Evolutionary conservation across 2,329 filamentous ascomycete species (phyloP).

Genomic region (Monosporascus cannonballus): DNA sequence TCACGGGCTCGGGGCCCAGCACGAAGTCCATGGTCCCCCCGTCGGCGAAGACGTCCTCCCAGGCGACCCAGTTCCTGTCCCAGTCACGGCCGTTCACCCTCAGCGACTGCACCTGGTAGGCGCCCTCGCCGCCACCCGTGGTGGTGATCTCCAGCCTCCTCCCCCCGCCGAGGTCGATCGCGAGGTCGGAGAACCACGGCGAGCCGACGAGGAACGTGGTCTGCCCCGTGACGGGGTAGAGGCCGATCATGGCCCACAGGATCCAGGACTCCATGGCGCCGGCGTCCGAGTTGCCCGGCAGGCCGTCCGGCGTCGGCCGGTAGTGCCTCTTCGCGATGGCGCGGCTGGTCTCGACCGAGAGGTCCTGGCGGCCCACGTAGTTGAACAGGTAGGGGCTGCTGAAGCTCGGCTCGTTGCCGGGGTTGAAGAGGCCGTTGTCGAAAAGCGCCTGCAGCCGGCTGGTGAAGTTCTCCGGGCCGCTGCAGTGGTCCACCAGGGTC

Average conservation of each 20-base stretch:
- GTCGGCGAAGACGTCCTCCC: conserved; percentile 58
- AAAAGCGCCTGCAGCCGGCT: conserved; percentile 57
- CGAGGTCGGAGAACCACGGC: conserved; percentile 56
- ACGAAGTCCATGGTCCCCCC: conserved; percentile 60
- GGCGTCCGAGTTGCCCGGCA: conserved; percentile 66
- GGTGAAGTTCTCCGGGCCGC: conserved; percentile 50
- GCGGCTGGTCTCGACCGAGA: conserved; percentile 53
- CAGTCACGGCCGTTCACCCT: conserved; percentile 58
- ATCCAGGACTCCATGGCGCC: conserved; percentile 69
- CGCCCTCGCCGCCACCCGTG: conserved; percentile 40
- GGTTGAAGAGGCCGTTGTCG: conserved; percentile 55
- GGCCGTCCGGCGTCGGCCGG: conserved; percentile 43
- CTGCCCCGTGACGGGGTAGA: conserved; percentile 64
- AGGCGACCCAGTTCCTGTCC: conserved; percentile 59
- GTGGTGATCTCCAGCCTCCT: conserved; percentile 50
- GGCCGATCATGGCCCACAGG: conserved; percentile 62
- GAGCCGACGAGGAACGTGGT: conserved; percentile 60
- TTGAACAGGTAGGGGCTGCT: conserved; percentile 64
- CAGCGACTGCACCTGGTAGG: conserved; percentile 59
- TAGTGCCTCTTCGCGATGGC: conserved; percentile 55
- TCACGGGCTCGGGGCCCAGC: conserved; percentile 44
- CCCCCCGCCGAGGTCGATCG: conserved; percentile 48
- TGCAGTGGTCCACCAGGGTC: conserved; percentile 45
- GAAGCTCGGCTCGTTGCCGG: conserved; percentile 63
- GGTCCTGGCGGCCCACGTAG: conserved; percentile 57